Percentiles rank a stretch among this genome's conserved stretches.
phyloP scores from a whole-genome alignment of 176 grass and related monocot species.

The Cenchrus americanus region DNA sequence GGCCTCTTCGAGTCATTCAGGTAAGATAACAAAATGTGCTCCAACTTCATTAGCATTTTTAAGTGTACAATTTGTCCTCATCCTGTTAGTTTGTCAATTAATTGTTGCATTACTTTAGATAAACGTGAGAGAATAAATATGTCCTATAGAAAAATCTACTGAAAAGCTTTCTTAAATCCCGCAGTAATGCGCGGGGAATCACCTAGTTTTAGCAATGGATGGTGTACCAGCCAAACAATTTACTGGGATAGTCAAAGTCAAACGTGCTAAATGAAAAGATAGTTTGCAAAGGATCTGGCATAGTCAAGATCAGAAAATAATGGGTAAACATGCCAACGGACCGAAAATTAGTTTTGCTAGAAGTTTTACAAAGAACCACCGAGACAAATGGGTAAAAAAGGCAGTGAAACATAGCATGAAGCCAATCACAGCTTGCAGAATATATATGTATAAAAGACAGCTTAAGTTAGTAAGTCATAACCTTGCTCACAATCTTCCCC shows the following conservation, averaged over 20 bases:
- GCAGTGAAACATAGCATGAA: slow-evolving; percentile 5
- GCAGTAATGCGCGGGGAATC: too few species aligned
- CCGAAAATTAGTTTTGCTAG: slow-evolving; percentile 11
- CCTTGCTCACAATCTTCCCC: slow-evolving; percentile 99
- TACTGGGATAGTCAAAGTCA: neutral
- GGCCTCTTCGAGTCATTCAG: too few species aligned
- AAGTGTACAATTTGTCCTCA: too few species aligned
- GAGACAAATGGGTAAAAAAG: slow-evolving; percentile 1
- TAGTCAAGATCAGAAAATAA: slow-evolving; percentile 14
- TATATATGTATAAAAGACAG: slow-evolving; percentile 10
- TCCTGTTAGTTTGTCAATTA: too few species aligned
- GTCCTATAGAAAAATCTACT: too few species aligned
- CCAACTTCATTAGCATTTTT: too few species aligned
- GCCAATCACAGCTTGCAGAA: slow-evolving; percentile 4
- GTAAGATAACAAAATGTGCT: too few species aligned
- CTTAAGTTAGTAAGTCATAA: slow-evolving; percentile 36
- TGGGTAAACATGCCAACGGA: neutral
- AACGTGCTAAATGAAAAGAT: slow-evolving; percentile 16
- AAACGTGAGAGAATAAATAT: too few species aligned
- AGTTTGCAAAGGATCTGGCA: slow-evolving; percentile 9
- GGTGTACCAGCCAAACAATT: too few species aligned
- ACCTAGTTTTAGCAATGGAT: too few species aligned
- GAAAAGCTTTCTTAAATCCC: too few species aligned
- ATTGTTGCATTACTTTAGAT: too few species aligned
- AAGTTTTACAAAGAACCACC: neutral